Base-by-base conservation (phyloP, 345 rosid species). In the Bruguiera gymnorhiza region DNA sequence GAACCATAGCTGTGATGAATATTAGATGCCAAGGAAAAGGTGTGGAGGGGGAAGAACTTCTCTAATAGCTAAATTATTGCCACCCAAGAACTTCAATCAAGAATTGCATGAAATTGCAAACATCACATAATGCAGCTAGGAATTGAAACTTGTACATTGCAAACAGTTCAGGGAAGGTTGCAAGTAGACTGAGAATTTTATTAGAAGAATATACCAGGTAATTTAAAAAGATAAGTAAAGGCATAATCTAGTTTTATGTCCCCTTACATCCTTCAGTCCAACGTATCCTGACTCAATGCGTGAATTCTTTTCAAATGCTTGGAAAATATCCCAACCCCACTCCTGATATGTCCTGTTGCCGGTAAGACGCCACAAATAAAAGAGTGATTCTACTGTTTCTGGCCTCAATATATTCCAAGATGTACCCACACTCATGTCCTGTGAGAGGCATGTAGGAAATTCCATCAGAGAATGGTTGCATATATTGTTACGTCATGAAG, bases 241-340 rank as follows among this genome's bases (percentile, higher is more conserved):
- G 56, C 2, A 1, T 11, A 36, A n/a, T 23, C 7, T 21, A 16
- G 1, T 34, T 23, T 37, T 31, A 68, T 6, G 36, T 46, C 68
- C 52, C 10, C 96, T 84, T 86, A 92, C 99, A 84, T 96, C 99
- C 62, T 89, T 96, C 52, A 92, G 86, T 72, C 98, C 99, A 24
- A 96, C 99, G 21, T 92, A 96, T 78, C 99, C 98, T 1, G 88
- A 68, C 69, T 90, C 97, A 37, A 85, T 63, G 21, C 97, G 97
- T 30, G 97, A 96, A 78, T 89, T 89, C 85, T 81, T 92, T 72
- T 92, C 98, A 74, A 96, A 96, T 59, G 98, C 98, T 78, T 92
- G 84, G 68, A 96, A 96, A 64, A 95, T 95, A 79, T 92, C 84
- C 99, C 99, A 95, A 74, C 92, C 99, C 99, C 98, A 96, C 46